Evolutionary conservation across 306 rosid species (phyloP), one percentile per base, ranked within the genome.

Genomic region (Sicyos edulis): DNA sequence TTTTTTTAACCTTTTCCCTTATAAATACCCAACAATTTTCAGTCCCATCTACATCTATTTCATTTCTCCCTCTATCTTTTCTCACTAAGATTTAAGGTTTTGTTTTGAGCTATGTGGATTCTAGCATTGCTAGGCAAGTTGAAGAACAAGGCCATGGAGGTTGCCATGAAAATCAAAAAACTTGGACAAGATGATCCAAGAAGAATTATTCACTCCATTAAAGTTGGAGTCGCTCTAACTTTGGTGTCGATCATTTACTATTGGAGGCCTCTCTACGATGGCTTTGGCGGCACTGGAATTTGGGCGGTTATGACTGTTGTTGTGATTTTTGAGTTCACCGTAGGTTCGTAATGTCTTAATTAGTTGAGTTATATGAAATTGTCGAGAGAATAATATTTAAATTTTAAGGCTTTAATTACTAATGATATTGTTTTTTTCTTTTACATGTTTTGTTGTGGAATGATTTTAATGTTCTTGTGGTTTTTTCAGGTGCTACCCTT

Each of bases 251-350:
- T 87, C 63, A 20, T 91, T 20, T 93, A 93, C 78, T 87, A 87
- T 45, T 86, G 82, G 62, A 91, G 83, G 70, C 88, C 88, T 76
- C 91, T 93, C 44, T 93, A 87, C 63, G 84, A 89, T 70, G 92
- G 95, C 59, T 84, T 93, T 32, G 99, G 97, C 24, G 85, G 81
- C 51, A 77, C 96, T 1, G 99, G 96, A 81, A 87, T 93, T 78
- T 93, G 99, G 97, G 97, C 96, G 13, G 91, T 93, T 14, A 82
- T 93, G 3, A 93, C 97, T 0, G 99, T 93, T 3, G 96, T 93
- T 11, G 97, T 91, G 5, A 81, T 93, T 6, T 88, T 91, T 75
- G 99, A 93, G 77, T 93, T 88, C 75, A 86, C 85, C 3, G 99
- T 87, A 34, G 97, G 99, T 91, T 76, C 81, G 89, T 60, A 10